These are phyloP conservation scores for Cladophialophora immunda DNA, from an alignment of 2,329 filamentous ascomycete species.

Conservation along the genomic window DNA sequence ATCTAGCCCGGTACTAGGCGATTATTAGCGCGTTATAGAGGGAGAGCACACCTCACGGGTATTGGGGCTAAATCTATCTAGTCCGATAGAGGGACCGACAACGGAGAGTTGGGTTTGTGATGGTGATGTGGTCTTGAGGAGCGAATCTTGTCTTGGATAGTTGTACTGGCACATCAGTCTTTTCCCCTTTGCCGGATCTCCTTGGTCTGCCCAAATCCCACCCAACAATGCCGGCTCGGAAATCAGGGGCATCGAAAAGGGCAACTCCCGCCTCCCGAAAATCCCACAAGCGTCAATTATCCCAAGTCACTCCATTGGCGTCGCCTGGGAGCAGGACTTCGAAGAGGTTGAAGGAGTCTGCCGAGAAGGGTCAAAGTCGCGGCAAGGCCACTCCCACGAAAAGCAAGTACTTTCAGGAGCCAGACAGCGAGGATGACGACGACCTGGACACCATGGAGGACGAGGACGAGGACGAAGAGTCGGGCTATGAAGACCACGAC, in stretches of 20 bases:
- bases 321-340: constrained; percentile 37
- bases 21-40: too few relatives aligned
- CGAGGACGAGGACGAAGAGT: constrained; percentile 28
- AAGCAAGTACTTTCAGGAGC: constrained; percentile 60
- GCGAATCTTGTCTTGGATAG: neutral
- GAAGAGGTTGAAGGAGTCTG: constrained; percentile 37
- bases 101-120: too few relatives aligned
- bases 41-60: too few relatives aligned
- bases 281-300: constrained; percentile 37
- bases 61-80: too few relatives aligned
- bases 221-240: constrained; percentile 28
- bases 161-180: neutral
- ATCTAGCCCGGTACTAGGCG: too few relatives aligned
- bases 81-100: too few relatives aligned
- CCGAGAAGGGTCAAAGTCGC: constrained; percentile 12
- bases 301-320: constrained; percentile 19
- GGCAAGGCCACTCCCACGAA: constrained; percentile 53
- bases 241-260: constrained; percentile 23
- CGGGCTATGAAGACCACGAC: constrained; percentile 39
- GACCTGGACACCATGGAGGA: constrained; percentile 39
- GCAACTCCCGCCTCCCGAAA: constrained; percentile 22
- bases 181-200: neutral
- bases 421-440: constrained; percentile 47
- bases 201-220: neutral
- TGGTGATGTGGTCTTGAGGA: too few relatives aligned